Evolutionary conservation across 169 alveolate species (phyloP).

Genomic region (Plasmodium gonderi): DNA sequence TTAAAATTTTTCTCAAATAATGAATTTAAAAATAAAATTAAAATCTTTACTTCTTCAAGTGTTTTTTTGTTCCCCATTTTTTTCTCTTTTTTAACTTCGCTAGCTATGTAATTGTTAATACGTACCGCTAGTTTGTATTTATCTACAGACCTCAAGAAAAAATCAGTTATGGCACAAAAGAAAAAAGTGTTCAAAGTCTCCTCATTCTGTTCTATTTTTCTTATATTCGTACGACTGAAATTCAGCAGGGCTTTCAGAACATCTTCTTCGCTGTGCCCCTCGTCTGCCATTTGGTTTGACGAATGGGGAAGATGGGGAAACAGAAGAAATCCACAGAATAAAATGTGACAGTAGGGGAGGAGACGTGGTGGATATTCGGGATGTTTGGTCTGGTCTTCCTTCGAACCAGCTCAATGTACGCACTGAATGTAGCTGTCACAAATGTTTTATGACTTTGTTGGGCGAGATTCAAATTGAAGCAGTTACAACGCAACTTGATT

Average conservation of each 20-base stretch:
- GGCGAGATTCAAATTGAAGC: too few species aligned
- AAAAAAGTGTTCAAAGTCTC: slow-evolving; percentile 1
- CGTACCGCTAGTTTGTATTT: neutral
- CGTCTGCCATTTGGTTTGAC: neutral
- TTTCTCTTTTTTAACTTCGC: neutral
- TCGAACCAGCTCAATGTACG: too few species aligned
- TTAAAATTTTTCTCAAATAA: neutral
- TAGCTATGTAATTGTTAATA: neutral
- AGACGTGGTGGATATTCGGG: neutral
- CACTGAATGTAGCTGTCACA: too few species aligned
- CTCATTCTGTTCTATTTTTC: neutral
- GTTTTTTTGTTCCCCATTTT: neutral
- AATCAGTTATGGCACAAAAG: neutral
- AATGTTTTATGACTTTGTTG: too few species aligned
- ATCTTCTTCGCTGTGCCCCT: neutral
- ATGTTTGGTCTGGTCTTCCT: too few species aligned
- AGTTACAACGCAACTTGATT: too few species aligned
- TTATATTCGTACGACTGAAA: neutral
- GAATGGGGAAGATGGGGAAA: neutral
- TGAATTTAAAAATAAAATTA: slow-evolving; percentile 31
- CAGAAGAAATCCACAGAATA: too few species aligned
- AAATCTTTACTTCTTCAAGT: neutral
- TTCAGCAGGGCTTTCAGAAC: neutral
- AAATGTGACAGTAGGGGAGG: too few species aligned
- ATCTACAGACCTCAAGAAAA: neutral